Conservation (phyloP, 2,329 filamentous ascomycete genomes). For the Penicillium hordei region DNA sequence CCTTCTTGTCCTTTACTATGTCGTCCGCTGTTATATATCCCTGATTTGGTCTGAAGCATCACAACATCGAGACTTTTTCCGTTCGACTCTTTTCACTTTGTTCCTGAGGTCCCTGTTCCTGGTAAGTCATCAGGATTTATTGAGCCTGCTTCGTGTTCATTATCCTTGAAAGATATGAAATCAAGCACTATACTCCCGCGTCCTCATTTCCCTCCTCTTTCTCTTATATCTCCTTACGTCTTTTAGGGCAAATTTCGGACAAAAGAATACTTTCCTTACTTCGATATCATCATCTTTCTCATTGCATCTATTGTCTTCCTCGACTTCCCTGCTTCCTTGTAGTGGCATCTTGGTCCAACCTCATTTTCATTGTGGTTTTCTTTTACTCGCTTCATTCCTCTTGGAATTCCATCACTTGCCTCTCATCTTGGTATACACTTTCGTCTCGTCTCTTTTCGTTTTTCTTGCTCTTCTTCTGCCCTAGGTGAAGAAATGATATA, state of each 20-base stretch:
- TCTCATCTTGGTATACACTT: conserved; percentile 6
- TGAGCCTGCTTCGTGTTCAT: neutral
- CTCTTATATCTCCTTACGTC: neutral
- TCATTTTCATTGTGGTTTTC: conserved; percentile 15
- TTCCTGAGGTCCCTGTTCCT: neutral
- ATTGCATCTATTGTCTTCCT: neutral
- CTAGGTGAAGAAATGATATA: conserved; percentile 23
- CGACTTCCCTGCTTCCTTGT: neutral
- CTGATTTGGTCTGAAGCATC: conserved; percentile 30
- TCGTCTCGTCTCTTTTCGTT: neutral
- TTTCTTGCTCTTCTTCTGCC: conserved; percentile 5
- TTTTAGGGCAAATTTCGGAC: neutral
- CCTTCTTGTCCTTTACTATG: conserved; percentile 19
- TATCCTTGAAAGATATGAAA: neutral
- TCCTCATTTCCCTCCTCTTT: neutral
- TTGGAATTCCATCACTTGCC: neutral
- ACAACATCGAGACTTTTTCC: conserved; percentile 17
- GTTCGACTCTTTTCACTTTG: neutral
- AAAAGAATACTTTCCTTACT: neutral
- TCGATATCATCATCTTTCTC: neutral
- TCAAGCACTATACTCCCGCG: neutral
- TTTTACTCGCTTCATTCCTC: neutral
- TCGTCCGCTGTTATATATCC: conserved; percentile 27
- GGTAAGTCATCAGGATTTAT: neutral
- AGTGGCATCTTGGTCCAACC: neutral